Evolutionary conservation across 2,329 filamentous ascomycete genomes (phyloP), one percentile per base, ranked within the genome.

Genomic region (Epicoccum nigrum): DNA sequence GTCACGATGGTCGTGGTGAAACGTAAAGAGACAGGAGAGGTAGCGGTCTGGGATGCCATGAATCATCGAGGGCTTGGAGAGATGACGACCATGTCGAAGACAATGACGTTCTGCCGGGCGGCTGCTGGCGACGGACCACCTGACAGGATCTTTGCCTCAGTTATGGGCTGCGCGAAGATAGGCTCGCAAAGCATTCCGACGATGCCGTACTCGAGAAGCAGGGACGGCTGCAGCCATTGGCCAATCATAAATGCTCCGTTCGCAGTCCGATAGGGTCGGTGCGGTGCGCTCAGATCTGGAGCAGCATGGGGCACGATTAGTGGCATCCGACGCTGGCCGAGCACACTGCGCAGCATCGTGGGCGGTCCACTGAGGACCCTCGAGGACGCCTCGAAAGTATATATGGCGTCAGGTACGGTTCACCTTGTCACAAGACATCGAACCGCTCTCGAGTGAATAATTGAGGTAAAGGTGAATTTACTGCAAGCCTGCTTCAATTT

Each of bases 281-380:
- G 37, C 37, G 37, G 15, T 25, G 31, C 35, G 25, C 23, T 47
- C 48, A 33, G 37, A 25, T 44, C 44, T 53, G 50, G 48, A 46
- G 49, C 49, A 42, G 27, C 23, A 42, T 37, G 43, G 50, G 40
- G 50, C 50, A 47, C 6, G 40, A 20, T 40, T 35, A 28, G 57
- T 51, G 44, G 61, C 59, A 51, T 41, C 65, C 65, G 65, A 67
- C 58, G 58, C 56, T 64, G 65, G 63, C 65, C 65, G 65, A 62
- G 55, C 61, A 45, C 15, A 25, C 49, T 39, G 46, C 56, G 51
- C 56, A 48, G 57, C 47, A 54, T 56, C 54, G 56, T 60, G 48
- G 47, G 52, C 37, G 39, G 43, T 19, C 52, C 38, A 48, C 45
- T 45, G 47, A 35, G 32, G 51, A 47, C 43, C 35, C 39, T 50